Conservation (phyloP, 768 basidiomycete species). For the Lyophyllum semitale region DNA sequence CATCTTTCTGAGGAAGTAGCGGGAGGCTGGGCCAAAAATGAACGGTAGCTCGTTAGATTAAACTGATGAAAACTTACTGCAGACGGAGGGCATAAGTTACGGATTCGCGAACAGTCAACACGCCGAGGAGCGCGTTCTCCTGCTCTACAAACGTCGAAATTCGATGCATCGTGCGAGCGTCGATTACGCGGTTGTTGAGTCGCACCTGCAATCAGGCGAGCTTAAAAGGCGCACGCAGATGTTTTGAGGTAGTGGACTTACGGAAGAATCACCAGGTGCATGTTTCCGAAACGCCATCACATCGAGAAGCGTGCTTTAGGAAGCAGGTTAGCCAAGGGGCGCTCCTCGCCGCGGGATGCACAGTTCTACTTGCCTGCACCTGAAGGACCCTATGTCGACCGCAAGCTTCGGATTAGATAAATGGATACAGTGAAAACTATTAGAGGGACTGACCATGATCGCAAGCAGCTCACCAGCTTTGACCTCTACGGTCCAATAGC, state of each 20-base stretch:
- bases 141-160: slow-evolving; percentile 60
- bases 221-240: neutral
- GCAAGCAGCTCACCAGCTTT: slow-evolving; percentile 41
- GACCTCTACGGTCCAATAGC: slow-evolving; percentile 37
- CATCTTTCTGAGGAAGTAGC: slow-evolving; percentile 33
- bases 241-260: slow-evolving; percentile 16
- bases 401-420: neutral
- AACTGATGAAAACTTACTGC: slow-evolving; percentile 31
- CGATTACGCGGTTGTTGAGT: slow-evolving; percentile 32
- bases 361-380: slow-evolving; percentile 35
- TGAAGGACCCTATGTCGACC: slow-evolving; percentile 38
- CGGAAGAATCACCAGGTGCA: slow-evolving; percentile 28
- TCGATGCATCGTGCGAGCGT: slow-evolving; percentile 32
- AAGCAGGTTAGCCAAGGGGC: neutral
- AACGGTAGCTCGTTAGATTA: neutral
- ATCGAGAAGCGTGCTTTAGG: slow-evolving; percentile 45
- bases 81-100: slow-evolving; percentile 52
- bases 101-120: slow-evolving; percentile 58
- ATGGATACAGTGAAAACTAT: neutral
- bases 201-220: slow-evolving; percentile 23
- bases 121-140: slow-evolving; percentile 59
- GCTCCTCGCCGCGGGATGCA: neutral
- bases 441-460: slow-evolving; percentile 36
- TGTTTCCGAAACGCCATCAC: slow-evolving; percentile 44
- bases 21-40: slow-evolving; percentile 30